phyloP scores from a whole-genome alignment of 805 yeast species.

The Candida michaelii region DNA sequence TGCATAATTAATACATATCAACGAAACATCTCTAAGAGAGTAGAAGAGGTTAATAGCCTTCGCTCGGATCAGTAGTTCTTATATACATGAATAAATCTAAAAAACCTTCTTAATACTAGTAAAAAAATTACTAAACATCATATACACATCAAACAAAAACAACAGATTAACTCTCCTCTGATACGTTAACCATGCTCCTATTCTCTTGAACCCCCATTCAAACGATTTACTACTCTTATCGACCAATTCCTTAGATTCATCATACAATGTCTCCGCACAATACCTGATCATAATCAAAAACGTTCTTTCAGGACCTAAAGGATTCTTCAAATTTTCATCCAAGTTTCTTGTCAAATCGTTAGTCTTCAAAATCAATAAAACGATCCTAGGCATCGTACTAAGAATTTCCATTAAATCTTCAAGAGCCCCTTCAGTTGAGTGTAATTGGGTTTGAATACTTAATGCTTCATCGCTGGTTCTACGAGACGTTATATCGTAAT shows the following conservation, averaged over 20 bases:
- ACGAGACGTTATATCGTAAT: conserved; percentile 53
- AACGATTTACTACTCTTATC: conserved; percentile 16
- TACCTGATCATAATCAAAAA: conserved; percentile 87
- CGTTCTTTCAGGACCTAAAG: conserved; percentile 84
- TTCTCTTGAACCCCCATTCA: conserved; percentile 12
- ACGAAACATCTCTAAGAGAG: too few species aligned
- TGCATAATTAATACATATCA: too few species aligned
- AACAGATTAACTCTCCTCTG: conserved; percentile 32
- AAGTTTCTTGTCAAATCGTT: conserved; percentile 88
- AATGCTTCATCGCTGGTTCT: conserved; percentile 64
- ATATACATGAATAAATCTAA: too few species aligned
- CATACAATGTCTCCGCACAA: conserved; percentile 77
- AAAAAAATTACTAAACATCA: neutral
- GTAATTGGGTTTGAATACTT: conserved; percentile 63
- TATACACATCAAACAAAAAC: conserved; percentile 29
- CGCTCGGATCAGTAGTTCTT: too few species aligned
- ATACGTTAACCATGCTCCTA: conserved; percentile 35
- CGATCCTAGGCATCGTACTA: conserved; percentile 79
- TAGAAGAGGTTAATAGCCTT: too few species aligned
- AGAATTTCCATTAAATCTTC: conserved; percentile 77
- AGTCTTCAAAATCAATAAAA: conserved; percentile 83
- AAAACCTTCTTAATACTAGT: neutral
- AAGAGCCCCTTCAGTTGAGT: conserved; percentile 59
- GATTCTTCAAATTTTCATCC: conserved; percentile 79
- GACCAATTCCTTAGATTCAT: conserved; percentile 55